Evolutionary conservation across 495 filamentous ascomycete genomes (phyloP), one percentile per base, ranked within the genome.

Genomic region (Penicillium tannophilum): DNA sequence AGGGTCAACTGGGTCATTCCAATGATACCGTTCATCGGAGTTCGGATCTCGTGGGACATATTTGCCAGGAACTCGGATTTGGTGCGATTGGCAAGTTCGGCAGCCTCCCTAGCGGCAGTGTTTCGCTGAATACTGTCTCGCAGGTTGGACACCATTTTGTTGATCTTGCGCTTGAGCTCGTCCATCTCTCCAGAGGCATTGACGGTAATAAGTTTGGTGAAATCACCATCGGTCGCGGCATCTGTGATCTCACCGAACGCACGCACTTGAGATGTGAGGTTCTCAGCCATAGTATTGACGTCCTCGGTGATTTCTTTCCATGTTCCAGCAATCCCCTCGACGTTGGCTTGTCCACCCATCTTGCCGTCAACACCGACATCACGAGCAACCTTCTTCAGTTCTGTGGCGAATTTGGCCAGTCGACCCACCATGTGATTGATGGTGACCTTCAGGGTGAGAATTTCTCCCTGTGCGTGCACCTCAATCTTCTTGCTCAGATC

Each of bases 361-460:
- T 97, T 98, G 39, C 94, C 94, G 64, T 98, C 94, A 41, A 98
- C 95, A 57, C 94, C 94, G 61, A 98, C 94, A 71, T 98, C 94
- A 61, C 93, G 91, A 24, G 94, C 94, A 28, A 98, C 94, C 66
- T 93, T 87, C 72, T 97, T 96, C 33, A 98, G 87, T 68, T 97
- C 93, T 41, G 91, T 91, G n/a, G 93, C 95, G 82, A 97, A 98
- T 54, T 93, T 93, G 57, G 93, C 95, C 41, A 98, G 75, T 58
- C 94, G 88, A 71, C 92, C 92, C 56, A 98, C 94, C 94, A 98
- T 98, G 84, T 97, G 92, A 70, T 98, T 98, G 80, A 98, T 97
- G 26, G 94, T 98, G 63, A 96, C 91, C 72, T 97, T 97, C 39
- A 98, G 76, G 3, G 93, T 88, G 45, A 93, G 82, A 47, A 98